Conservation (phyloP, 2,329 filamentous ascomycete genomes). For the Claviceps paspali region DNA sequence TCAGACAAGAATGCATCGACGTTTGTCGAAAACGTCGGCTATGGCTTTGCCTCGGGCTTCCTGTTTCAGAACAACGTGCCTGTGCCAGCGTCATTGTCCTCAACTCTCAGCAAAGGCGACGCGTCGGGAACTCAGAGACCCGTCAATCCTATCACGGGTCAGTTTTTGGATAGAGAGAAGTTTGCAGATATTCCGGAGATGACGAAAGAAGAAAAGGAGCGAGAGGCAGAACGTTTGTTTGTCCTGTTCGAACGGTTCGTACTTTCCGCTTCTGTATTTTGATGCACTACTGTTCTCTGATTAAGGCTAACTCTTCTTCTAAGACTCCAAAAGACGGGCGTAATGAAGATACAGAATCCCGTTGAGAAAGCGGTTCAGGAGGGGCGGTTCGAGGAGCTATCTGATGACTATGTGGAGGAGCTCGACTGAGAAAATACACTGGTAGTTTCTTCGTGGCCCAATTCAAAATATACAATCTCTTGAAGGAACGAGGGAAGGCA, state of each 20-base stretch:
- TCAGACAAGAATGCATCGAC: constrained; percentile 64
- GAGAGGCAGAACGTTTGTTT: constrained; percentile 79
- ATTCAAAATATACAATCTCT: too few relatives aligned
- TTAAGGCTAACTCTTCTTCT: background rate
- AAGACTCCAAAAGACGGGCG: constrained; percentile 55
- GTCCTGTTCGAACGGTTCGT: constrained; percentile 70
- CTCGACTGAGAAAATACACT: constrained; percentile 16
- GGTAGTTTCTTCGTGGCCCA: too few relatives aligned
- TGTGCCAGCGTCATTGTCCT: constrained; percentile 51
- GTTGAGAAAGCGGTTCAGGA: constrained; percentile 53
- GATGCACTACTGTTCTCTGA: constrained; percentile 8
- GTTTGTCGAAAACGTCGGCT: constrained; percentile 85
- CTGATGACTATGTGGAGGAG: constrained; percentile 35
- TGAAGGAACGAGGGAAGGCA: too few relatives aligned
- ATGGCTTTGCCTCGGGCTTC: constrained; percentile 85
- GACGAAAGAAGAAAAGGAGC: constrained; percentile 82
- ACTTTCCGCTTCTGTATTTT: too few relatives aligned
- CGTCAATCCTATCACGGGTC: constrained; percentile 78
- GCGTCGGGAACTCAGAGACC: constrained; percentile 20
- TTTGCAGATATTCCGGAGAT: constrained; percentile 50
- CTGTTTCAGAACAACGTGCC: constrained; percentile 71
- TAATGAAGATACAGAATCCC: constrained; percentile 67
- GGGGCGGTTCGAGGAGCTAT: constrained; percentile 55
- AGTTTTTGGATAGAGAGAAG: constrained; percentile 56
- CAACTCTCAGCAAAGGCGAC: constrained; percentile 21